Conservation (phyloP, 2,329 filamentous ascomycete species). For the Cladosporium oxysporum region DNA sequence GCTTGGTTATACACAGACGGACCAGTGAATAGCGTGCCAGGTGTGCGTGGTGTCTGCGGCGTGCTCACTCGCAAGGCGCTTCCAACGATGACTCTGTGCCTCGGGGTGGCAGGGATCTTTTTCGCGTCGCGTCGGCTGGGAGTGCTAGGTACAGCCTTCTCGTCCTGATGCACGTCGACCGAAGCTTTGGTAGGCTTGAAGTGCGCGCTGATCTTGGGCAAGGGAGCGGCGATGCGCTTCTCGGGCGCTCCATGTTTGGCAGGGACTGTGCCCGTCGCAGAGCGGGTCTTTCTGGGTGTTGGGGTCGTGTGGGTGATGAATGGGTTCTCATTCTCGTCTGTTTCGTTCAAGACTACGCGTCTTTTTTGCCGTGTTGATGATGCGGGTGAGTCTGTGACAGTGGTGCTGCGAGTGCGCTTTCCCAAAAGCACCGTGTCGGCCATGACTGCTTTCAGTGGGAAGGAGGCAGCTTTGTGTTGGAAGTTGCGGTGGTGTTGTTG, state of each 20-base stretch:
- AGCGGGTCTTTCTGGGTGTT: constrained; percentile 37
- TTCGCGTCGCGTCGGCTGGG: constrained; percentile 74
- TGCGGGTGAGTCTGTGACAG: constrained; percentile 31
- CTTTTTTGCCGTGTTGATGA: constrained; percentile 44
- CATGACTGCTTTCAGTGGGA: constrained; percentile 10
- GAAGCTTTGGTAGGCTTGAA: constrained; percentile 43
- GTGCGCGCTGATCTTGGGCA: constrained; percentile 50
- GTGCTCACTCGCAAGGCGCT: constrained; percentile 48
- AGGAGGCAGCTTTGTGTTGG: neutral
- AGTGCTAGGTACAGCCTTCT: constrained; percentile 62
- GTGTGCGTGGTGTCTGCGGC: constrained; percentile 72
- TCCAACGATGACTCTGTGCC: constrained; percentile 64
- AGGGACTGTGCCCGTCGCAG: constrained; percentile 40
- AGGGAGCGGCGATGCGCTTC: constrained; percentile 46
- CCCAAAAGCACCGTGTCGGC: constrained; percentile 40
- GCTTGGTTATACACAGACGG: constrained; percentile 84
- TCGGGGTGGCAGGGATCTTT: constrained; percentile 72
- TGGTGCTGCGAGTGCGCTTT: constrained; percentile 48
- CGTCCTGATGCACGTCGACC: constrained; percentile 42
- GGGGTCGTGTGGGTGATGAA: constrained; percentile 47
- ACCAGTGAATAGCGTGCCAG: constrained; percentile 59
- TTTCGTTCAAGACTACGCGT: constrained; percentile 48
- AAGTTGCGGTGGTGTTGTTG: constrained; percentile 3
- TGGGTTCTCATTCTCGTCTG: constrained; percentile 69
- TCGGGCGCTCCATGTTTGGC: constrained; percentile 51